Base-by-base conservation (phyloP, 2,329 filamentous ascomycete genomes). In the Dendryphion nanum region DNA sequence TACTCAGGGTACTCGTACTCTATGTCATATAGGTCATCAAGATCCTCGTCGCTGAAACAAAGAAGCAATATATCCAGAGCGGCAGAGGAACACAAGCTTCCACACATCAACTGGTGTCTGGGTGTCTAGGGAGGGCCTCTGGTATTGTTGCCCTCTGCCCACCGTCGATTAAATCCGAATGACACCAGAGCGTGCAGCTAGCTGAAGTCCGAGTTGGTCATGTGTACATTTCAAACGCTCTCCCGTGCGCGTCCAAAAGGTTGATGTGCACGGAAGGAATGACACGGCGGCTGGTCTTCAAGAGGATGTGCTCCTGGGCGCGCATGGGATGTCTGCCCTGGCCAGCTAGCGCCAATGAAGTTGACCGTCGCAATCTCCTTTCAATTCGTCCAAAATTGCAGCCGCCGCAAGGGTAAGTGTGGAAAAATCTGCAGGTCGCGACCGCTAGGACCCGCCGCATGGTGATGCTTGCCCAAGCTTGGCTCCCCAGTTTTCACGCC, bases 401-500 rank as follows among this genome's bases (percentile, higher is more conserved):
- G 44, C 47, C 17, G 18, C 18, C 19, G 32, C 50, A 49, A 46
- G 51, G 51, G 42, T 50, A 6, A 23, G 18, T 17, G 6, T 28
- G 36, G 39, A 51, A 57, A 51, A 48, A 37, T 45, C 48, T 57
- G 49, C 51, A 53, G 39, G 48, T 44, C 31, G n/a, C n/a, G n/a
- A n/a, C n/a, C n/a, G n/a, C n/a, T n/a, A n/a, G n/a, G n/a, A n/a
- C n/a, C n/a, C n/a, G n/a, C n/a, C n/a, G n/a, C n/a, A 39, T 29
- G 32, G 37, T 41, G 48, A 42, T 52, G 55, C 53, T 61, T 60
- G 47, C 44, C 38, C 41, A 37, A 45, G 46, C 55, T 59, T 61
- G 48, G 55, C 43, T 40, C 44, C 57, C 59, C 53, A 52, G 49
- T 47, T 61, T 55, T 51, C 42, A 45, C 46, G 40, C 45, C 49